Conservation (phyloP, 352 stramenopile genomes). For the Pythium biforme region DNA sequence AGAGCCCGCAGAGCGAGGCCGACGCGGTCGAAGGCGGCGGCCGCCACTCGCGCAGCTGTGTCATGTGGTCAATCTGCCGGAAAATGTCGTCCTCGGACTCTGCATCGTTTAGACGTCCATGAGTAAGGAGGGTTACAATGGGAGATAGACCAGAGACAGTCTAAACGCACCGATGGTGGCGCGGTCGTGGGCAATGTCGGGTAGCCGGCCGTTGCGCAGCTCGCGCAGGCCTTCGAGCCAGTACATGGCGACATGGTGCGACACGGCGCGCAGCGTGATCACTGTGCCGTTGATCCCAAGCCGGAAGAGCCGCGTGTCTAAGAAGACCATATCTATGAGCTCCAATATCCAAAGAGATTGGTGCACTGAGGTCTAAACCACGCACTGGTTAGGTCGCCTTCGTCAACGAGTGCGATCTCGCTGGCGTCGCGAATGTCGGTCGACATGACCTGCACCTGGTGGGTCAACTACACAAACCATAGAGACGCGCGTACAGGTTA, state of each 20-base stretch:
- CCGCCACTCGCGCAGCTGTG: conserved; percentile 50
- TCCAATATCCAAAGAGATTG: too few relatives aligned
- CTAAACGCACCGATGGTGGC: conserved; percentile 38
- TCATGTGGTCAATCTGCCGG: conserved; percentile 64
- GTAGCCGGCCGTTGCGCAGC: conserved; percentile 44
- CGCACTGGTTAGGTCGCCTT: conserved; percentile 23
- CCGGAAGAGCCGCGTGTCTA: conserved; percentile 38
- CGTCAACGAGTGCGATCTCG: conserved; percentile 48
- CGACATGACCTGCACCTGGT: conserved; percentile 73
- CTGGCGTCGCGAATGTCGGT: conserved; percentile 63
- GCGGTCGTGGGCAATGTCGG: conserved; percentile 45
- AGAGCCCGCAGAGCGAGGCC: conserved; percentile 4
- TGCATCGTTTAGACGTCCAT: too few relatives aligned
- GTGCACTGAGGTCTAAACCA: too few relatives aligned
- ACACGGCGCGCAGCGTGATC: conserved; percentile 68
- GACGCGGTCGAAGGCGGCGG: conserved; percentile 32
- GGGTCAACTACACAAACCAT: conserved; percentile 37
- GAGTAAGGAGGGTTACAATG: too few relatives aligned
- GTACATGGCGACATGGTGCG: conserved; percentile 59
- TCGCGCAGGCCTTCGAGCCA: conserved; percentile 67
- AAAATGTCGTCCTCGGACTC: conserved; percentile 80
- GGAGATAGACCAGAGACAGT: conserved; percentile 2
- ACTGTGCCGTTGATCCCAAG: conserved; percentile 66
- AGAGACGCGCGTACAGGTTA: too few relatives aligned
- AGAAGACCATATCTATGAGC: too few relatives aligned